Evolutionary conservation across 139 green algal genomes (phyloP).

Genomic region (Gonium pectorale): DNA sequence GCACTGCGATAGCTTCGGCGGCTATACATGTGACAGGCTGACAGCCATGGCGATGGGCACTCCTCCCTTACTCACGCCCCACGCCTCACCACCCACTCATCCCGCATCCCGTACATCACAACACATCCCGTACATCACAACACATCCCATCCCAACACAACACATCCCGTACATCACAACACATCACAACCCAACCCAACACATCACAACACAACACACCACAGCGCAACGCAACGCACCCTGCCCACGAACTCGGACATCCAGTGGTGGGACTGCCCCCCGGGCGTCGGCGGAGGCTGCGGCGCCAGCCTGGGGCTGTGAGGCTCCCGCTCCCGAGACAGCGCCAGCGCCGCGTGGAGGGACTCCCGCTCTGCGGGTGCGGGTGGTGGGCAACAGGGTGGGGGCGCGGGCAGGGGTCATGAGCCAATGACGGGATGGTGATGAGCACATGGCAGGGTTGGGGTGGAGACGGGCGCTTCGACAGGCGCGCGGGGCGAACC

Average conservation of each 20-base stretch:
- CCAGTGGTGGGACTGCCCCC: neutral
- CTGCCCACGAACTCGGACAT: conserved; percentile 14
- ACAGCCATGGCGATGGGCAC: no score
- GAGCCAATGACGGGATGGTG: neutral
- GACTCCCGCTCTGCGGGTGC: neutral
- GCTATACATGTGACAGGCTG: no score
- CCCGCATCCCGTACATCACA: no score
- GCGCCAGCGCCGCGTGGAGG: neutral
- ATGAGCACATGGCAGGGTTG: neutral
- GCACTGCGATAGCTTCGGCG: no score
- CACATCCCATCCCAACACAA: no score
- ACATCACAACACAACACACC: neutral
- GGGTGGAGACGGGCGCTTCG: no score
- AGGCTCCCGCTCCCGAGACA: conserved; percentile 13
- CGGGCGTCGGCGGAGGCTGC: neutral
- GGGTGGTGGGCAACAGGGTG: neutral
- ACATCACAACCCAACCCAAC: neutral
- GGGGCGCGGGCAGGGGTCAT: neutral
- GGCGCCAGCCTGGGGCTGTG: neutral
- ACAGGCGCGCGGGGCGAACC: no score
- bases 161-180: no score
- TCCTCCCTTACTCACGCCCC: no score
- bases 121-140: no score
- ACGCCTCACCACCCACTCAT: no score
- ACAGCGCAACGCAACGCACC: neutral